Evolutionary conservation across 768 basidiomycete genomes (phyloP).

Genomic region (Suillus occidentalis): DNA sequence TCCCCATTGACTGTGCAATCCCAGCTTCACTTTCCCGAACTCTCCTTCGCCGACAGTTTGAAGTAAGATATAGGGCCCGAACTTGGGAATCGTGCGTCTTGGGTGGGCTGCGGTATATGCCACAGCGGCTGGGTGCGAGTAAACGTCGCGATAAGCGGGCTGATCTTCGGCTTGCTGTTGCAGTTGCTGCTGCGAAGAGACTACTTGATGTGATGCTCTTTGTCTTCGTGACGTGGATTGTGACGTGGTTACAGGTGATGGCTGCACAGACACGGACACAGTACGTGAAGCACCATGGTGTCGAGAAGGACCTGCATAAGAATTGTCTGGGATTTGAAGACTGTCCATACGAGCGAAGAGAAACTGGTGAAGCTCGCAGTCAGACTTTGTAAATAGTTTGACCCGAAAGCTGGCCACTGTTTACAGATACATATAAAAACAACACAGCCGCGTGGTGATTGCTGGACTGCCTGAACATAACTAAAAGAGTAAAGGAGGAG

Average conservation of each 20-base stretch:
- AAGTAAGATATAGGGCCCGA: conserved; percentile 92
- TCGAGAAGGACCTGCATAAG: conserved; percentile 47
- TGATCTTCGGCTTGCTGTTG: conserved; percentile 40
- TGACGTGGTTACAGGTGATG: conserved; percentile 44
- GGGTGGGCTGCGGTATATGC: conserved; percentile 82
- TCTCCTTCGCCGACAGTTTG: conserved; percentile 98
- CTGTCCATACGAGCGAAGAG: conserved; percentile 24
- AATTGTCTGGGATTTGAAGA: conserved; percentile 46
- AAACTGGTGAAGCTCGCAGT: conserved; percentile 7
- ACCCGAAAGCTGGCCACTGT: conserved; percentile 10
- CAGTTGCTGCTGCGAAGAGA: conserved; percentile 48
- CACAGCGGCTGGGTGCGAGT: conserved; percentile 80
- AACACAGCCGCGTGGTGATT: conserved; percentile 20
- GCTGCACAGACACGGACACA: conserved; percentile 57
- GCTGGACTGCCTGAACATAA: conserved; percentile 18
- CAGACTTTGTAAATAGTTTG: conserved; percentile 10
- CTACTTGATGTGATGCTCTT: conserved; percentile 73
- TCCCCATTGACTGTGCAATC: conserved; percentile 88
- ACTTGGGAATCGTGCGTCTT: conserved; percentile 84
- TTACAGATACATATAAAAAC: conserved; percentile 21
- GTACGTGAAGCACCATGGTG: conserved; percentile 46
- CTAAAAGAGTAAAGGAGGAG: conserved; percentile 14
- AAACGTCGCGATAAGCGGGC: conserved; percentile 66
- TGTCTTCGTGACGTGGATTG: conserved; percentile 52
- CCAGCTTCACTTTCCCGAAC: conserved; percentile 99